Percentiles rank a stretch among this genome's conserved stretches.
Conservation (phyloP, 768 basidiomycete genomes). For the Boletus subparvulus region DNA sequence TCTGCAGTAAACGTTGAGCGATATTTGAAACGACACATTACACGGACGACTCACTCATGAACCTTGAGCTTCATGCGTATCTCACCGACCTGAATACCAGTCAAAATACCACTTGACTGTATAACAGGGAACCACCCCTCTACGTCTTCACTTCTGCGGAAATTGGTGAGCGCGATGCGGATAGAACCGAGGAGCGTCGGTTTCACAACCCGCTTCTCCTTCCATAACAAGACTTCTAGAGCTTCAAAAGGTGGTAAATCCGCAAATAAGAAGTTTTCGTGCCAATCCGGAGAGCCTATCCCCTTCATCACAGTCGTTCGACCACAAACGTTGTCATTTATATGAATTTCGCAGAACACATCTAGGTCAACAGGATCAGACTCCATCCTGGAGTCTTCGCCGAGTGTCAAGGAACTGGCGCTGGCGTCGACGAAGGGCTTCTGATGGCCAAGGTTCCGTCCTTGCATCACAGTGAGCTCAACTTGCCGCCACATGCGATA, state of each 20-base stretch:
- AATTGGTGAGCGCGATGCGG: constrained; percentile 63
- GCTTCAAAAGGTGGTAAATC: constrained; percentile 79
- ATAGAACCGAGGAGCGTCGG: constrained; percentile 58
- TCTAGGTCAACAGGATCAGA: constrained; percentile 62
- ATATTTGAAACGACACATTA: background rate
- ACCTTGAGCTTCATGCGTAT: constrained; percentile 70
- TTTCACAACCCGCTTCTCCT: constrained; percentile 63
- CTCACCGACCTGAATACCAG: constrained; percentile 69
- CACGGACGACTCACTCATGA: constrained; percentile 57
- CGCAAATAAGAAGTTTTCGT: constrained; percentile 70
- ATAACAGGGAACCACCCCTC: constrained; percentile 88
- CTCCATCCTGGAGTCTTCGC: constrained; percentile 39
- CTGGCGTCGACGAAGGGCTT: constrained; percentile 33
- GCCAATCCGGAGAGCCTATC: constrained; percentile 73
- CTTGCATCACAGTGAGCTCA: constrained; percentile 70
- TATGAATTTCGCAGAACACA: constrained; percentile 75
- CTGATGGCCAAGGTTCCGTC: constrained; percentile 64
- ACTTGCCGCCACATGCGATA: constrained; percentile 89
- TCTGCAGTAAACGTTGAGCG: constrained; percentile 37
- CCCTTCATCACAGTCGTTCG: constrained; percentile 74
- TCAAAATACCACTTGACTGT: constrained; percentile 45
- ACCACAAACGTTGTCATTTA: constrained; percentile 66
- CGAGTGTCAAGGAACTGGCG: constrained; percentile 27
- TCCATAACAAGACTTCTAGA: constrained; percentile 66
- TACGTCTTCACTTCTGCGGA: constrained; percentile 67